Evolutionary conservation across 2,329 filamentous ascomycete species (phyloP).

Genomic region (Verticillium isaacii): DNA sequence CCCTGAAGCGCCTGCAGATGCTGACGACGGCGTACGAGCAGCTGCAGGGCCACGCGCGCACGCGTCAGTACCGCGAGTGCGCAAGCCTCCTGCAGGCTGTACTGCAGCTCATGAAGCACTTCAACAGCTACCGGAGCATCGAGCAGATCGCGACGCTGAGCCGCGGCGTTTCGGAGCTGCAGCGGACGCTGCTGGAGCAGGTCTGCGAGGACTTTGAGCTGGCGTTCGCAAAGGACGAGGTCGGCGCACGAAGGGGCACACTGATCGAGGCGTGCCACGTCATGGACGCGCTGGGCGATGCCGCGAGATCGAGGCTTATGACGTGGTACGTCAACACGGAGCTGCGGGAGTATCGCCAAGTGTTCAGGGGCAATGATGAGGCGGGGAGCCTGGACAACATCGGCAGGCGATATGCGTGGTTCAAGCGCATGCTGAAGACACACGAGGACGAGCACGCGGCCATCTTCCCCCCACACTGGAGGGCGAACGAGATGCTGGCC

Average conservation of each 20-base stretch:
- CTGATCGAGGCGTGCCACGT: constrained; percentile 86
- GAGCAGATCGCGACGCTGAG: constrained; percentile 95
- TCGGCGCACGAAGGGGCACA: constrained; percentile 62
- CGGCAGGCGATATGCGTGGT: constrained; percentile 90
- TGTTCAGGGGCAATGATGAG: constrained; percentile 95
- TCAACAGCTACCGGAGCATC: constrained; percentile 95
- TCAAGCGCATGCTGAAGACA: constrained; percentile 89
- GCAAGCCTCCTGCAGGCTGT: constrained; percentile 91
- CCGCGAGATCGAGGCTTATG: constrained; percentile 73
- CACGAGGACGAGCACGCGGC: constrained; percentile 89
- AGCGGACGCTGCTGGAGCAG: constrained; percentile 89
- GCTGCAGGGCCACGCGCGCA: constrained; percentile 74
- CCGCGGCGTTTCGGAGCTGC: constrained; percentile 87
- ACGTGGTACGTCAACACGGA: constrained; percentile 99
- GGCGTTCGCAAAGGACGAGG: constrained; percentile 84
- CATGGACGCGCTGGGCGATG: constrained; percentile 90
- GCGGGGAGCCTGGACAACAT: constrained; percentile 97
- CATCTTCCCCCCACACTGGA: constrained; percentile 86
- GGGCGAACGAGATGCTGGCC: constrained; percentile 82
- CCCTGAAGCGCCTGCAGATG: constrained; percentile 96
- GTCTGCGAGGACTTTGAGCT: constrained; percentile 99
- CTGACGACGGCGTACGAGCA: constrained; percentile 98
- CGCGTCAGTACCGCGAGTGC: constrained; percentile 90
- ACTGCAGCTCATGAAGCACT: constrained; percentile 95
- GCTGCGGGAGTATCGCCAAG: constrained; percentile 88